Conservation (phyloP, 352 stramenopile genomes). For the Phytophthora quininea region DNA sequence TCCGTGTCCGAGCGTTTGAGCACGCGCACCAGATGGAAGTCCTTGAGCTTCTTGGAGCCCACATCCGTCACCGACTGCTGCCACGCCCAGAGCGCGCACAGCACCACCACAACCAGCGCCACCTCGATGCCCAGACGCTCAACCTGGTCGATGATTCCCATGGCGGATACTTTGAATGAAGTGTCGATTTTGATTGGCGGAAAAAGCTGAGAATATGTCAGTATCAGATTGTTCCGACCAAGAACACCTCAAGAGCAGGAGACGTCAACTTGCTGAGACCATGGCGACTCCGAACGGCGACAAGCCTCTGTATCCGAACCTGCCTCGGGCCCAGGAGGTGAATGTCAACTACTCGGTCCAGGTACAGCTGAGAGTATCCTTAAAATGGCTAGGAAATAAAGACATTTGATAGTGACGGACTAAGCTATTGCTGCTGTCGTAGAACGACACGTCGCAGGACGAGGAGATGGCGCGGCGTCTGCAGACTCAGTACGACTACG, state of each 20-base stretch:
- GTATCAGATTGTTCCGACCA: not conserved
- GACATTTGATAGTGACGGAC: too few species aligned
- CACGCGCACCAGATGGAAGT: conserved; percentile 67
- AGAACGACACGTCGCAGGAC: conserved; percentile 50
- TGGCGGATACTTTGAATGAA: not conserved
- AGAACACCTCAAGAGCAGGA: conserved; percentile 7
- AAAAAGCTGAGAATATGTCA: not conserved
- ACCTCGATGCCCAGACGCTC: conserved; percentile 33
- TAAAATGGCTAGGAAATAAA: not conserved
- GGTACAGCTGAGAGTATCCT: conserved; percentile 5
- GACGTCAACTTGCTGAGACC: conserved; percentile 5
- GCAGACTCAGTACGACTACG: conserved; percentile 58
- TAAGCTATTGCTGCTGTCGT: not conserved
- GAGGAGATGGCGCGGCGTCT: conserved; percentile 61
- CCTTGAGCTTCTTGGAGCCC: conserved; percentile 48
- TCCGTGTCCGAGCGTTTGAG: conserved; percentile 74
- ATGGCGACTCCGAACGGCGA: conserved; percentile 26
- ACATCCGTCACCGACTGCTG: conserved; percentile 32
- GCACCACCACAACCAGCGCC: conserved; percentile 31
- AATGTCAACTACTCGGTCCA: conserved; percentile 15
- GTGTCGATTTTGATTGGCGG: not conserved
- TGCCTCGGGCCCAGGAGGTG: conserved; percentile 16
- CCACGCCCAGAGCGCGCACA: conserved; percentile 39
- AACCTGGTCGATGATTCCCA: conserved; percentile 29
- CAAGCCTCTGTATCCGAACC: conserved; percentile 30